Evolutionary conservation across 345 rosid genomes (phyloP), one percentile per base, ranked within the genome.

Genomic region (Streptanthus diversifolius): DNA sequence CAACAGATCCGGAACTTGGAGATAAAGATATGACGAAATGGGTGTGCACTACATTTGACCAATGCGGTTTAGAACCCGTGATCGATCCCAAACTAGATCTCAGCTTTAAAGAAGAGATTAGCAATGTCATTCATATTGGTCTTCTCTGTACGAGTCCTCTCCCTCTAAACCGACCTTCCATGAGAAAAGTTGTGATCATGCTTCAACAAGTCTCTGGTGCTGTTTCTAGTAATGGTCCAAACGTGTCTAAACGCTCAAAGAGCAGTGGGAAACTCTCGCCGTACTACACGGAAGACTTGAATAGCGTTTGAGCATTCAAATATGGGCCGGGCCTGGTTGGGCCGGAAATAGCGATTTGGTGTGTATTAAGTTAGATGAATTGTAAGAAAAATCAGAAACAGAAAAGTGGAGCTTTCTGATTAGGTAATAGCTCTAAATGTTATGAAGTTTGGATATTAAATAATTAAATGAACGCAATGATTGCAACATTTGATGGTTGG

Each of bases 181-280:
- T 91, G 97, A 82, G 99, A 25, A 86, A 85, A 74, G 96, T 90
- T 18, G 99, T 91, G 72, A 95, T 85, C 71, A 70, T 95, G 89
- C 82, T 95, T 80, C 91, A 82, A 62, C 96, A 91, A 63, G 82
- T 77, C 48, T 57, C 72, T 59, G 63, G 53, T 49, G 25, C 40
- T 54, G 73, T 44, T 73, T 14, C 56, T 80, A 14, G 70, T 60
- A 17, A 81, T 73, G 55, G 66, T 47, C 27, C n/a, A 36, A 68
- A 14, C 79, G 73, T 51, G 70, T 44, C 69, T 18, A 80, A 76
- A 70, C 61, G 48, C 18, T 15, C 43, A 13, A 77, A 72, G 43
- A 82, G 80, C 55, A 85, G 85, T 8, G 92, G 96, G 58, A 82
- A 78, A 77, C 82, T 86, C 63, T 82, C 96, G n/a, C 92, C 93